phyloP scores from a whole-genome alignment of 2,329 filamentous ascomycete species.

The Diaporthe amygdali region DNA sequence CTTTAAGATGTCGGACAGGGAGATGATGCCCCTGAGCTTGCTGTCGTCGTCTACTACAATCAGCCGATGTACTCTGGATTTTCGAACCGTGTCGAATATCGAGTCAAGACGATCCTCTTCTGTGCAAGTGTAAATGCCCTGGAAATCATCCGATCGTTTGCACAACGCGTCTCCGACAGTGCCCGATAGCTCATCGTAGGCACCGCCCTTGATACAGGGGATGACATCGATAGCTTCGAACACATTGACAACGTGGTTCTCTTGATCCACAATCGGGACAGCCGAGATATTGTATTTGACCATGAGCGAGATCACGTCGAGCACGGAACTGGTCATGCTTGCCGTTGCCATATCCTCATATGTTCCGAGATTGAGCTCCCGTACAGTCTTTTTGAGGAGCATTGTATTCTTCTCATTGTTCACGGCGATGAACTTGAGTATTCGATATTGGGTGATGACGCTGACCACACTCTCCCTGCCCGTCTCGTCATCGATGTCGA shows the following conservation, averaged over 20 bases:
- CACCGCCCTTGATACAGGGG: constrained; percentile 89
- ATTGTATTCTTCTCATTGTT: constrained; percentile 87
- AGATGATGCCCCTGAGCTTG: constrained; percentile 86
- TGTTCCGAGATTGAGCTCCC: constrained; percentile 83
- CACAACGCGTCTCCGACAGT: constrained; percentile 88
- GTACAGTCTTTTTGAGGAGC: constrained; percentile 83
- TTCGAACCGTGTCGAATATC: constrained; percentile 95
- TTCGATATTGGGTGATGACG: constrained; percentile 97
- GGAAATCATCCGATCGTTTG: constrained; percentile 87
- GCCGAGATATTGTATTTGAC: constrained; percentile 94
- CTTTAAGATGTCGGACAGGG: constrained; percentile 93
- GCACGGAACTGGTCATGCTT: constrained; percentile 86
- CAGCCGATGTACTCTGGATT: constrained; percentile 90
- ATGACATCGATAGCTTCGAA: constrained; percentile 99
- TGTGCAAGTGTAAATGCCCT: constrained; percentile 95
- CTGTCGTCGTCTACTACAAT: constrained; percentile 92
- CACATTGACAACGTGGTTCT: constrained; percentile 83
- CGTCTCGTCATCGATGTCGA: constrained; percentile 94
- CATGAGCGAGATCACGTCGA: constrained; percentile 93
- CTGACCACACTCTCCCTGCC: constrained; percentile 91
- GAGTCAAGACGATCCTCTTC: constrained; percentile 91
- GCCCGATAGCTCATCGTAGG: constrained; percentile 87
- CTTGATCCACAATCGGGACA: constrained; percentile 86
- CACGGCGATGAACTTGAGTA: constrained; percentile 97
- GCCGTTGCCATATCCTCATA: constrained; percentile 83